phyloP scores from a whole-genome alignment of 768 basidiomycete genomes.

The Tephrocybe sp. region DNA sequence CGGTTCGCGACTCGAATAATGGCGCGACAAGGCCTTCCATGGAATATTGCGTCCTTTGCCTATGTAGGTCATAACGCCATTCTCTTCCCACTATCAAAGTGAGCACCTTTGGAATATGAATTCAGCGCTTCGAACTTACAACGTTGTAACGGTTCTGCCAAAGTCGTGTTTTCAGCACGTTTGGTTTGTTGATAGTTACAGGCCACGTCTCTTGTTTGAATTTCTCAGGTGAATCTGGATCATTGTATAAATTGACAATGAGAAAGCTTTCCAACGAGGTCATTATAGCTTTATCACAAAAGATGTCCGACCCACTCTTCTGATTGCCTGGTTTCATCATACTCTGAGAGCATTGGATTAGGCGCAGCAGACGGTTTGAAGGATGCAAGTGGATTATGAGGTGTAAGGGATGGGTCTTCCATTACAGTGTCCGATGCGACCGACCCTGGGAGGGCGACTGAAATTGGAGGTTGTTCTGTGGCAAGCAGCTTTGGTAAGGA shows the following conservation, averaged over 20 bases:
- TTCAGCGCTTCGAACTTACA: not conserved
- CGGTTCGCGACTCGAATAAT: not conserved
- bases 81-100: not conserved
- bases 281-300: not conserved
- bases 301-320: not conserved
- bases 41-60: not conserved
- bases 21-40: not conserved
- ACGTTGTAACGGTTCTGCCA: not conserved
- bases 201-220: not conserved
- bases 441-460: not conserved
- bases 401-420: not conserved
- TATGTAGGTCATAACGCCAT: not conserved
- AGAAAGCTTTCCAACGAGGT: not conserved
- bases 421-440: too few species aligned
- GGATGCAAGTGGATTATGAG: not conserved
- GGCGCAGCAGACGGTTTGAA: not conserved
- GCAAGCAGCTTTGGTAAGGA: not conserved
- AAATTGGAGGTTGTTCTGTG: not conserved
- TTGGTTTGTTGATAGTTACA: not conserved
- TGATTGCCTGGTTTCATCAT: not conserved
- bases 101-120: not conserved
- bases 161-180: not conserved
- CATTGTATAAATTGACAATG: not conserved
- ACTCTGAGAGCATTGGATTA: not conserved
- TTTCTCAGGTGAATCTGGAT: not conserved